These are phyloP conservation scores for Candida sp. DNA, from an alignment of 1,139 yeast species.

Conservation along the genomic window DNA sequence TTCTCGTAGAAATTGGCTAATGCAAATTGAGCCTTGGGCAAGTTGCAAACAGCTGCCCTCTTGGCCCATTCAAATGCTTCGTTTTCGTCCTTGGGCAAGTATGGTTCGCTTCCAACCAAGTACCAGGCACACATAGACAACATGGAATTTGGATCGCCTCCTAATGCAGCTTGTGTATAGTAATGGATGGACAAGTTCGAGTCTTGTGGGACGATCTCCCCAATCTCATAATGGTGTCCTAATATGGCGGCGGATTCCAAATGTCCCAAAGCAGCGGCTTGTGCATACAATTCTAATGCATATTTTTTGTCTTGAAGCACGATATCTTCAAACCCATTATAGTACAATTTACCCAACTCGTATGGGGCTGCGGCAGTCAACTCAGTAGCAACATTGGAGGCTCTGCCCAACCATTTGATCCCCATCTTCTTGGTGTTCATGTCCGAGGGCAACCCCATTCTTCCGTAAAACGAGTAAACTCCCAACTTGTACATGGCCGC, in stretches of 20 bases:
- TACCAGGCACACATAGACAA: constrained; percentile 98
- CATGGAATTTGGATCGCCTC: constrained; percentile 91
- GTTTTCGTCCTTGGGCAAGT: constrained; percentile 74
- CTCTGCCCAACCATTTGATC: constrained; percentile 91
- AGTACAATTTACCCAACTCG: constrained; percentile 87
- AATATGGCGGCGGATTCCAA: constrained; percentile 78
- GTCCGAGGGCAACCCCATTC: constrained; percentile 80
- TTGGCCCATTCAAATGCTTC: constrained; percentile 97
- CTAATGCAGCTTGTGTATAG: constrained; percentile 88
- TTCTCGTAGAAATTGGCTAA: constrained; percentile 84
- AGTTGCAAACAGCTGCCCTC: constrained; percentile 77
- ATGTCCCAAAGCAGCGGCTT: constrained; percentile 91
- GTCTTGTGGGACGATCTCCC: constrained; percentile 81
- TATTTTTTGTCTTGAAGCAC: constrained; percentile 83
- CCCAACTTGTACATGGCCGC: constrained; percentile 97
- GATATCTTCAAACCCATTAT: constrained; percentile 84
- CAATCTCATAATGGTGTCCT: constrained; percentile 87
- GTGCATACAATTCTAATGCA: constrained; percentile 85
- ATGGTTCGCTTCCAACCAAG: constrained; percentile 86
- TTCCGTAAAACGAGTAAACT: constrained; percentile 78
- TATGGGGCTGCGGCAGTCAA: constrained; percentile 92
- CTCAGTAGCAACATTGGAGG: constrained; percentile 83
- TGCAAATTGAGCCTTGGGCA: constrained; percentile 86
- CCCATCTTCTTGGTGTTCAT: constrained; percentile 82
- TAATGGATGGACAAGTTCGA: constrained; percentile 89